Conservation (phyloP, 768 basidiomycete genomes). For the Leccinum pellstonianum region DNA sequence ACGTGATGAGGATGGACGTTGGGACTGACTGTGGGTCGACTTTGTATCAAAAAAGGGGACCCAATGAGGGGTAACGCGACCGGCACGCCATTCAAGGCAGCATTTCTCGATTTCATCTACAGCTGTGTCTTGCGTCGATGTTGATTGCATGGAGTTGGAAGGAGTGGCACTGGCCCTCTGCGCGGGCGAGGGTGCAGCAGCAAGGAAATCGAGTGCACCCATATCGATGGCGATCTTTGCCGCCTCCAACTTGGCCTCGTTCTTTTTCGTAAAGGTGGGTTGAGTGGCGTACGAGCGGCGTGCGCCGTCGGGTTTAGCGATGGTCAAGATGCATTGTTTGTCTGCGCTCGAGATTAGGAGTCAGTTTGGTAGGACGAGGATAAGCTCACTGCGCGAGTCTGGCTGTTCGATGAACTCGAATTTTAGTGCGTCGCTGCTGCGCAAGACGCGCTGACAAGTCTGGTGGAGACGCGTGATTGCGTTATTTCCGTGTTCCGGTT, state of each 20-base stretch:
- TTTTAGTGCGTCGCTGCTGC: conserved; percentile 40
- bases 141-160: background rate
- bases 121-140: conserved; percentile 2
- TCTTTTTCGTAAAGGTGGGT: conserved; percentile 41
- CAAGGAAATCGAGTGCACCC: conserved; percentile 61
- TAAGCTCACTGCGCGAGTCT: conserved; percentile 35
- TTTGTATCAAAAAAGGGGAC: conserved; percentile 48
- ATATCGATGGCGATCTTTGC: conserved; percentile 55
- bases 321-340: conserved; percentile 61
- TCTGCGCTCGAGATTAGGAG: conserved; percentile 33
- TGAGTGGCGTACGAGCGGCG: conserved; percentile 55
- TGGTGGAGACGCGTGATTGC: conserved; percentile 40
- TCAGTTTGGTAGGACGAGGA: no score
- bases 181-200: conserved; percentile 25
- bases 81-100: conserved; percentile 55
- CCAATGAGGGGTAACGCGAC: conserved; percentile 54
- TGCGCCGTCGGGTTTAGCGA: conserved; percentile 53
- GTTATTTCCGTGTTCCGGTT: conserved; percentile 6
- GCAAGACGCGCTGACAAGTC: conserved; percentile 42
- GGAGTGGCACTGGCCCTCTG: background rate
- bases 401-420: conserved; percentile 49
- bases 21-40: conserved; percentile 40
- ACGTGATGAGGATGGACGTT: background rate
- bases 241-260: conserved; percentile 53
- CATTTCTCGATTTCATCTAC: conserved; percentile 50